Conservation (phyloP, 1,139 yeast species). For the Candida sp. region DNA sequence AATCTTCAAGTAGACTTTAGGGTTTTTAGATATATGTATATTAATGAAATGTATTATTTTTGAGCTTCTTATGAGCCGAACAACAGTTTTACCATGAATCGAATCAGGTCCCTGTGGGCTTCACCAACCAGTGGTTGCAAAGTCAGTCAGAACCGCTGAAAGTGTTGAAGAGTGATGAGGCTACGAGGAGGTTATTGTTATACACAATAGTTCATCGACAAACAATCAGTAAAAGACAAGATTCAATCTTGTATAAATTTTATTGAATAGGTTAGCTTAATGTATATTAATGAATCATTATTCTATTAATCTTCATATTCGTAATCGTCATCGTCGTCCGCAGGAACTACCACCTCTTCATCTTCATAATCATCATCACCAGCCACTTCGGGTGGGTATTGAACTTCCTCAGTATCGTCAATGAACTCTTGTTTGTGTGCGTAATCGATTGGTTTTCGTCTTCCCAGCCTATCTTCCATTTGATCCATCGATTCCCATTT, state of each 20-base stretch:
- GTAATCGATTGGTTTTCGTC: slow-evolving; percentile 14
- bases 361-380: slow-evolving; percentile 12
- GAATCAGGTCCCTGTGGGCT: slow-evolving; percentile 72
- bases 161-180: slow-evolving; percentile 85
- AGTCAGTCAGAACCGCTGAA: slow-evolving; percentile 74
- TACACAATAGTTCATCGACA: slow-evolving; percentile 80
- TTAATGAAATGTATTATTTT: too few relatives aligned
- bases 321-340: slow-evolving; percentile 12
- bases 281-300: slow-evolving; percentile 2
- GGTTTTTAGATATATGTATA: too few relatives aligned
- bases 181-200: slow-evolving; percentile 84
- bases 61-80: too few relatives aligned
- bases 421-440: slow-evolving; percentile 14
- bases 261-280: slow-evolving; percentile 1
- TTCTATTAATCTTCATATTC: slow-evolving; percentile 7
- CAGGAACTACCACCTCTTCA: slow-evolving; percentile 11
- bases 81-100: slow-evolving; percentile 66
- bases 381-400: slow-evolving; percentile 10
- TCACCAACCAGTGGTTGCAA: slow-evolving; percentile 69
- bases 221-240: slow-evolving; percentile 65
- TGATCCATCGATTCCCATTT: slow-evolving; percentile 15
- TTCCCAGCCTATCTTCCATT: slow-evolving; percentile 11
- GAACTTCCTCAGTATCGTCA: slow-evolving; percentile 17
- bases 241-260: too few relatives aligned
- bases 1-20: too few relatives aligned